Evolutionary conservation across 306 rosid genomes (phyloP).

Genomic region (Pterocarpus santalinus): DNA sequence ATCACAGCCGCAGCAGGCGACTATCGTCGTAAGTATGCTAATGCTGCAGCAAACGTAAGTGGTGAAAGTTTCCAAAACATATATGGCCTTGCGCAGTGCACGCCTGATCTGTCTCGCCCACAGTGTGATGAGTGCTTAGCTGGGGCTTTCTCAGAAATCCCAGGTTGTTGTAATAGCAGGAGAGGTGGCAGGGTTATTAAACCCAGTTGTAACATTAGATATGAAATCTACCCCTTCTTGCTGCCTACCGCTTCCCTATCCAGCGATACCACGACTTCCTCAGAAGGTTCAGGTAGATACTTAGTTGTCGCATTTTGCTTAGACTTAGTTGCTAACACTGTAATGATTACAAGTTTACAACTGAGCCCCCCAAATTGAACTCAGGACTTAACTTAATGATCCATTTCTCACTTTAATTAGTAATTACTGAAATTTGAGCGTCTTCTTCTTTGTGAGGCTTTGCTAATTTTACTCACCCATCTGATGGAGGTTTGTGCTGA

Average conservation of each 20-base stretch:
- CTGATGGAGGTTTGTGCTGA: neutral
- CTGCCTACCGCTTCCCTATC: neutral
- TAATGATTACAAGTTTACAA: too few species aligned
- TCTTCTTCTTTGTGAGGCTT: neutral
- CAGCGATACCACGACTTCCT: neutral
- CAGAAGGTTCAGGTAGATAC: too few species aligned
- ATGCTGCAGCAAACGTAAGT: conserved; percentile 8
- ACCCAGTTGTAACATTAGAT: conserved; percentile 46
- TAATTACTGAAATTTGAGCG: neutral
- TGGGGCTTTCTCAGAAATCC: rapidly evolving
- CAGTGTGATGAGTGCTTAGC: conserved; percentile 34
- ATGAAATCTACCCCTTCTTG: neutral
- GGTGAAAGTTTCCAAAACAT: neutral
- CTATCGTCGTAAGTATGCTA: conserved; percentile 20
- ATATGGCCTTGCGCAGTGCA: conserved; percentile 48
- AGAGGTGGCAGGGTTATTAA: neutral
- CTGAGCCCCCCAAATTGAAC: too few species aligned
- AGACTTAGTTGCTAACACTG: neutral
- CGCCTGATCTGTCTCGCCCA: conserved; percentile 36
- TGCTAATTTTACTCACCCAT: too few species aligned
- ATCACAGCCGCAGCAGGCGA: conserved; percentile 22
- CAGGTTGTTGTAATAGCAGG: neutral
- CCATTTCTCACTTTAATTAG: too few species aligned
- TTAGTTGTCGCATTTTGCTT: neutral
- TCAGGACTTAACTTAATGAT: too few species aligned